phyloP scores from a whole-genome alignment of 2,329 filamentous ascomycete genomes.

The Mycosphaerella sp. region DNA sequence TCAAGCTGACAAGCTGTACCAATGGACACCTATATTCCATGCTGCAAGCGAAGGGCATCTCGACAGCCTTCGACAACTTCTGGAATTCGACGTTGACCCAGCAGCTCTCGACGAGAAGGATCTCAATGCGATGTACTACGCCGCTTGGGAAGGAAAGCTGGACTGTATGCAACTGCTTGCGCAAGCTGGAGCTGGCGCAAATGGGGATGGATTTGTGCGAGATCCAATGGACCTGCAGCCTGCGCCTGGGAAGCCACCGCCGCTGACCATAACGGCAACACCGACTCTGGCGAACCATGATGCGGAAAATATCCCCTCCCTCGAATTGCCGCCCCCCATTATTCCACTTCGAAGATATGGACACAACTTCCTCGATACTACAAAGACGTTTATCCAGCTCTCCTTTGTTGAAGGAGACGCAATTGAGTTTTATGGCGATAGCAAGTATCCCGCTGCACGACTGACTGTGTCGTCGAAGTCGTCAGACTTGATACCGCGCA shows the following conservation, averaged over 20 bases:
- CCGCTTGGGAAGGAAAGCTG: conserved; percentile 93
- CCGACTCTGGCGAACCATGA: conserved; percentile 42
- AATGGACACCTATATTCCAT: conserved; percentile 95
- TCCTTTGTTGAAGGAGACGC: conserved; percentile 77
- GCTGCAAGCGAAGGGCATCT: conserved; percentile 95
- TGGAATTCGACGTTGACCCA: conserved; percentile 71
- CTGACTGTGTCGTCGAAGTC: conserved; percentile 95
- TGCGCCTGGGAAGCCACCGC: conserved; percentile 34
- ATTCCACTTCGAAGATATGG: conserved; percentile 92
- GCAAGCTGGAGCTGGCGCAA: conserved; percentile 38
- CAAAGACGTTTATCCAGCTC: conserved; percentile 88
- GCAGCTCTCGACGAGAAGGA: conserved; percentile 86
- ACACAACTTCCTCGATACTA: conserved; percentile 93
- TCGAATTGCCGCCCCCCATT: conserved; percentile 90
- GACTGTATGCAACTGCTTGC: conserved; percentile 88
- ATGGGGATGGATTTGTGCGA: conserved; percentile 5
- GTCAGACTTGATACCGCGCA: conserved; percentile 92
- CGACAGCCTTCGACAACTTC: conserved; percentile 72
- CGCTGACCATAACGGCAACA: conserved; percentile 49
- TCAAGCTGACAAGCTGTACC: conserved; percentile 90
- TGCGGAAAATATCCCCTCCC: conserved; percentile 79
- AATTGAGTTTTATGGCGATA: conserved; percentile 92
- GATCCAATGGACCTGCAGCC: conserved; percentile 31
- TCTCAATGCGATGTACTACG: conserved; percentile 94
- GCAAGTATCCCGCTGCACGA: conserved; percentile 89